Base-by-base conservation (phyloP, 495 filamentous ascomycete genomes). In the Ramalina peruviana region DNA sequence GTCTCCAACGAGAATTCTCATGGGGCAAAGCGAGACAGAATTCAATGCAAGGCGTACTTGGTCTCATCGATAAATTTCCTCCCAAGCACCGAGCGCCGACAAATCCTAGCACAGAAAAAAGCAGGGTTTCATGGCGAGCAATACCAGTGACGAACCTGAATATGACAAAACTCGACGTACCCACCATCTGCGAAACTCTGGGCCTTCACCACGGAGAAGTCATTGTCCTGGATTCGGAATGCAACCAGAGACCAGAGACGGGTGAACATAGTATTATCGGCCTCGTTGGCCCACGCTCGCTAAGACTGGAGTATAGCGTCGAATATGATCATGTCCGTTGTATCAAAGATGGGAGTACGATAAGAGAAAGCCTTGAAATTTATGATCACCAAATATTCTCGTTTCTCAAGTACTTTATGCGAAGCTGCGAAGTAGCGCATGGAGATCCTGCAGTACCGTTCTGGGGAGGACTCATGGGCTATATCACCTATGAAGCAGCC, bases 391-490 rank as follows among this genome's bases (percentile, higher is more conserved):
- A 50, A 11, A 66, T 81, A 26, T 82, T 80, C 75, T 55, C 66
- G 1, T 69, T 78, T 26, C 55, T 85, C 4, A 71, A 79, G 11
- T 62, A 60, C 4, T 76, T 83, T 51, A 79, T 83, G 67, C 66
- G 76, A 38, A 61, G 66, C 49, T 70, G 67, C 40, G 70, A 62
- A 47, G 68, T 74, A 19, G 63, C 52, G 4, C 61, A 67, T 20
- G 74, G 68, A 3, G 59, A 65, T 38, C 53, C 54, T 0, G 60
- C 63, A 33, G 64, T 67, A 38, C 89, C 71, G 2, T 98, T 98
- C 58, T 81, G 87, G 68, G 90, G 89, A 40, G 90, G 90, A 0
- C 80, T 96, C 43, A 76, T 96, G 63, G 92, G 92, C 0, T 94
- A 83, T 58, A 82, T 88, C 41, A 86, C 85, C 1, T 96, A 96